Percentiles rank a stretch among this genome's conserved stretches.
phyloP scores from a whole-genome alignment of 1,284 basidiomycete genomes.

The Sanghuangporus sanghuang region DNA sequence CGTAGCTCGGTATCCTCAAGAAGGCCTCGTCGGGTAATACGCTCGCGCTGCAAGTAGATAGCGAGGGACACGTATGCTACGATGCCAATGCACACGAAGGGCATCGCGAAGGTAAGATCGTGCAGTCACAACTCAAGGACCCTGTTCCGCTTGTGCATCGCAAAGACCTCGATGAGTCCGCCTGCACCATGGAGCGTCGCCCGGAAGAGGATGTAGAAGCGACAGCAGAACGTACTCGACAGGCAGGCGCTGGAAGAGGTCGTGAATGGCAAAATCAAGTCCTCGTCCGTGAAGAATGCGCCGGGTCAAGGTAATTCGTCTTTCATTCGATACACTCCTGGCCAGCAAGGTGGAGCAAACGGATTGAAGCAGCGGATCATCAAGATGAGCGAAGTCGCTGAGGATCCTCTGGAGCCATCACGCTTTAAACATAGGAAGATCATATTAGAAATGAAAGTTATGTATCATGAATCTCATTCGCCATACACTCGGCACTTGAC shows the following conservation, averaged over 20 bases:
- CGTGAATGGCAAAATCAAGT: conserved; percentile 94
- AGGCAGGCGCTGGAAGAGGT: conserved; percentile 92
- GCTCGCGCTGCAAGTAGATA: conserved; percentile 93
- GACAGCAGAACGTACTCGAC: conserved; percentile 86
- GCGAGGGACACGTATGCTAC: conserved; percentile 94
- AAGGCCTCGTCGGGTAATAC: conserved; percentile 92
- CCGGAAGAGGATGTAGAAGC: conserved; percentile 85
- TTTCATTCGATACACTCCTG: conserved; percentile 96
- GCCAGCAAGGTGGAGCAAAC: conserved; percentile 68
- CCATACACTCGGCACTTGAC: no score
- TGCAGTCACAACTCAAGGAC: conserved; percentile 97
- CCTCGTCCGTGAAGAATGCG: conserved; percentile 88
- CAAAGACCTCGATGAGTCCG: conserved; percentile 78
- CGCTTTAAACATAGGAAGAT: conserved; percentile 99
- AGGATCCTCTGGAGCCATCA: conserved; percentile 96
- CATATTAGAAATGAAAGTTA: no score
- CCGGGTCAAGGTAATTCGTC: conserved; percentile 74
- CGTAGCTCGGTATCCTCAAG: conserved; percentile 95
- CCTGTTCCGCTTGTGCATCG: conserved; percentile 90
- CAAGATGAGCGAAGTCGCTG: conserved; percentile 96
- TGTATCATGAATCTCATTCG: no score
- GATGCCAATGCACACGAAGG: conserved; percentile 97
- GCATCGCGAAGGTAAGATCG: conserved; percentile 75
- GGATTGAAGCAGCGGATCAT: conserved; percentile 92
- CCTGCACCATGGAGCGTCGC: conserved; percentile 81